phyloP scores from a whole-genome alignment of 345 rosid species.

The Ailanthus altissimus region DNA sequence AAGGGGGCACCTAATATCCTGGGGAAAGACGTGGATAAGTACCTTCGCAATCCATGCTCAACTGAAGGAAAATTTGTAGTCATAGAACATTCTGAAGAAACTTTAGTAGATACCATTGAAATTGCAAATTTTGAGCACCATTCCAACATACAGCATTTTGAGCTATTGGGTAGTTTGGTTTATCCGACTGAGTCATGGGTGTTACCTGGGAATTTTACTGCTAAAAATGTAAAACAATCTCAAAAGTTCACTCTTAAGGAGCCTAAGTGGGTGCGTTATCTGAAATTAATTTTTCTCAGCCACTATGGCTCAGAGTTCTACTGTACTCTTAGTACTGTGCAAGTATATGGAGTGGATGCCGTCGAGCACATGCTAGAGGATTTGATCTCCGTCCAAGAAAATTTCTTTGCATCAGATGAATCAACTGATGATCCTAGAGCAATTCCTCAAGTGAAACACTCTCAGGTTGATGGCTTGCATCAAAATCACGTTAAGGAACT shows the following conservation, averaged over 20 bases:
- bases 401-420: conserved; percentile 20
- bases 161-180: conserved; percentile 53
- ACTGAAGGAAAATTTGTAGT: conserved; percentile 55
- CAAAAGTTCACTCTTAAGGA: conserved; percentile 48
- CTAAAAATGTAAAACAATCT: conserved; percentile 49
- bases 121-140: conserved; percentile 61
- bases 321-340: conserved; percentile 50
- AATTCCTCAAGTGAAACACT: conserved; percentile 12
- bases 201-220: conserved; percentile 51
- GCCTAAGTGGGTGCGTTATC: conserved; percentile 54
- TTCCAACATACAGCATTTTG: conserved; percentile 53
- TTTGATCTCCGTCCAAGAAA: conserved; percentile 49
- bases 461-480: conserved; percentile 24
- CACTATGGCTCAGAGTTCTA: conserved; percentile 63
- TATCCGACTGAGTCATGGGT: conserved; percentile 57
- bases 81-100: conserved; percentile 59
- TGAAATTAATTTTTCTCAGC: conserved; percentile 44
- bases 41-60: conserved; percentile 61
- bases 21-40: conserved; percentile 56
- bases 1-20: conserved; percentile 55
- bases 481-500: conserved; percentile 25
- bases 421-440: conserved; percentile 23
- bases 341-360: conserved; percentile 62
- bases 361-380: conserved; percentile 62
- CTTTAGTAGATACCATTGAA: conserved; percentile 49